Percentiles rank a stretch among this genome's conserved stretches.
Conservation (phyloP, 1,139 yeast genomes). For the Hansenula anomala region DNA sequence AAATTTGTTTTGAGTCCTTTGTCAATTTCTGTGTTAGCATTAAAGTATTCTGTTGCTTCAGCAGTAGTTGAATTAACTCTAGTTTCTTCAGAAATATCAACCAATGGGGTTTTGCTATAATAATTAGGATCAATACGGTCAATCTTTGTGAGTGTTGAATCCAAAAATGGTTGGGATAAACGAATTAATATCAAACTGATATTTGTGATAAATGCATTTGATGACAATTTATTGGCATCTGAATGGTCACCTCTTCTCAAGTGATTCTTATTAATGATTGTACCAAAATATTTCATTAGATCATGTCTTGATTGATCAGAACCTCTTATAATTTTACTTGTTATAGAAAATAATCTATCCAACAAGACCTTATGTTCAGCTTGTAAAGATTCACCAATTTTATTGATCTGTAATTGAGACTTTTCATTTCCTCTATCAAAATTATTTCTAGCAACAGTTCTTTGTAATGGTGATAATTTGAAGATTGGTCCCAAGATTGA, state of each 20-base stretch:
- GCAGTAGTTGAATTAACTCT: constrained; percentile 71
- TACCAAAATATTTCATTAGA: constrained; percentile 64
- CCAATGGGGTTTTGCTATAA: constrained; percentile 41
- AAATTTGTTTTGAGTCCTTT: constrained; percentile 58
- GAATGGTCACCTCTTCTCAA: constrained; percentile 86
- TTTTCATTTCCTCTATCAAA: constrained; percentile 33
- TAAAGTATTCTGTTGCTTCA: constrained; percentile 59
- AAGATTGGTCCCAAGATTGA: constrained; percentile 78
- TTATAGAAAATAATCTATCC: constrained; percentile 60
- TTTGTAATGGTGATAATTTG: constrained; percentile 67
- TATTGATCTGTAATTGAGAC: constrained; percentile 38
- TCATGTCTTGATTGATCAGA: constrained; percentile 58
- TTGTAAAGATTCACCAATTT: constrained; percentile 52
- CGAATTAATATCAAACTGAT: constrained; percentile 61
- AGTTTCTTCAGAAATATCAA: constrained; percentile 76
- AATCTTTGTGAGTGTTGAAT: constrained; percentile 57
- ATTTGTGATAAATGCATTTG: constrained; percentile 83
- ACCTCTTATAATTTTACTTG: constrained; percentile 76
- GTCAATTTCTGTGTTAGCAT: constrained; percentile 17
- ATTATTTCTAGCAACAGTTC: constrained; percentile 42
- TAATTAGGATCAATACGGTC: constrained; percentile 74
- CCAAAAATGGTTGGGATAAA: constrained; percentile 82
- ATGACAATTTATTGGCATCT: constrained; percentile 57
- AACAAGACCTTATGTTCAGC: constrained; percentile 52
- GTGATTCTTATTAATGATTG: constrained; percentile 73